phyloP scores from a whole-genome alignment of 2,329 filamentous ascomycete species.

The Colletotrichum musae region DNA sequence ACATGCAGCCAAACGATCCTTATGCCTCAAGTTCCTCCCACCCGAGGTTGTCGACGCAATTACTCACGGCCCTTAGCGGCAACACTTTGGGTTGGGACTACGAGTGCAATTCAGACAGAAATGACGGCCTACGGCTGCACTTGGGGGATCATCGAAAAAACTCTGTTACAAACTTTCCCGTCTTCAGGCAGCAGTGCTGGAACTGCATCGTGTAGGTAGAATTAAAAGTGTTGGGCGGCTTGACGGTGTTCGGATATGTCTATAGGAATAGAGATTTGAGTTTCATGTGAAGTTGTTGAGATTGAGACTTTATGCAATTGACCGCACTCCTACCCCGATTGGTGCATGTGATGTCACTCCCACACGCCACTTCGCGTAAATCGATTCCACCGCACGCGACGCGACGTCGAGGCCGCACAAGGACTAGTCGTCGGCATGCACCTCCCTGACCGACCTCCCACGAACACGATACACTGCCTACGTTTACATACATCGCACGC shows the following conservation, averaged over 20 bases:
- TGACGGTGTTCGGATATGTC: too few species aligned
- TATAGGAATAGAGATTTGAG: too few species aligned
- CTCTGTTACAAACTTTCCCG: too few species aligned
- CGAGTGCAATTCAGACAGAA: too few species aligned
- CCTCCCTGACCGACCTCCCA: not conserved
- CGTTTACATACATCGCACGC: not conserved
- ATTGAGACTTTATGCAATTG: not conserved
- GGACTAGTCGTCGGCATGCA: slow-evolving; percentile 25
- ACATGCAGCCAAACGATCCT: not conserved
- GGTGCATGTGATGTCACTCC: slow-evolving; percentile 36
- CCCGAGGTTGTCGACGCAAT: too few species aligned
- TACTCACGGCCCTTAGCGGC: too few species aligned
- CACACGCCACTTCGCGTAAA: slow-evolving; percentile 36
- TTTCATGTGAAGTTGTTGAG: too few species aligned
- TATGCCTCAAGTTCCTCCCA: too few species aligned
- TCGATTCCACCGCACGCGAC: slow-evolving; percentile 34
- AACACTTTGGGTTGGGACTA: too few species aligned
- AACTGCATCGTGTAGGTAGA: not conserved
- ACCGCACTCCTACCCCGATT: slow-evolving; percentile 14
- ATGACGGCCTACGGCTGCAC: too few species aligned
- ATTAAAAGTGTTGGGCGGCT: too few species aligned
- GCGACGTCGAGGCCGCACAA: slow-evolving; percentile 28
- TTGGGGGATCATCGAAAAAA: too few species aligned
- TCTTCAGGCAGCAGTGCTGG: not conserved
- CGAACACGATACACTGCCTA: slow-evolving; percentile 2